Evolutionary conservation across 176 grass and related monocot species (phyloP).

Genomic region (Bromus sterilis): DNA sequence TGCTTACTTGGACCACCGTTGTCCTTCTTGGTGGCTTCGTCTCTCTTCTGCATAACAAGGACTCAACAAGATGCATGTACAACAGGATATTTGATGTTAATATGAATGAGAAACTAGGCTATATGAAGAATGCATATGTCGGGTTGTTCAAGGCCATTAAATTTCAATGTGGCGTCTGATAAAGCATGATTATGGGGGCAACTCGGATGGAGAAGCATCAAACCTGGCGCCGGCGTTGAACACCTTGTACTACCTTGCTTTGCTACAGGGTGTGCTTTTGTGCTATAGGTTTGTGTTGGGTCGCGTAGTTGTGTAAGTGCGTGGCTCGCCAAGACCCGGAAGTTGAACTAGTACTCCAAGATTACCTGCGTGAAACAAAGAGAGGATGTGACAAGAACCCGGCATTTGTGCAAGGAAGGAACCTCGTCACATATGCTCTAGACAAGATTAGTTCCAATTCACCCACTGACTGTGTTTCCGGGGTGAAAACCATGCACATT

Average conservation of each 20-base stretch:
- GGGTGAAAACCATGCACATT: background rate
- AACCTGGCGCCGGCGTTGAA: background rate
- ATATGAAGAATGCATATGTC: fast-evolving
- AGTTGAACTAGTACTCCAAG: background rate
- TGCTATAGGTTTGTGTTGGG: background rate
- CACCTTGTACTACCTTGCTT: background rate
- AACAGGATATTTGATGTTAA: background rate
- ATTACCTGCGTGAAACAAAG: background rate
- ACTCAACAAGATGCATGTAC: background rate
- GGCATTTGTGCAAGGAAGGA: background rate
- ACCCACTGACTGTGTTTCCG: background rate
- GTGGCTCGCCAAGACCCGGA: no score
- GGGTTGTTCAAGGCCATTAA: background rate
- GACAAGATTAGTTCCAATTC: background rate
- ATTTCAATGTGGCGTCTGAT: background rate
- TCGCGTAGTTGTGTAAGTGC: fast-evolving
- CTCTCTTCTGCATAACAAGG: no score
- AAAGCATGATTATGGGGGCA: background rate
- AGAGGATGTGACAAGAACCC: background rate
- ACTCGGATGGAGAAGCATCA: background rate
- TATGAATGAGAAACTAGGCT: background rate
- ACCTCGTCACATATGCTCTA: background rate
- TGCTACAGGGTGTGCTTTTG: background rate
- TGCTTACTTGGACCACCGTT: no score
- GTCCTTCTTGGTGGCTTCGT: no score